These are phyloP conservation scores for Metschnikowia corniflorae DNA, from an alignment of 805 yeast genomes.

Conservation along the genomic window DNA sequence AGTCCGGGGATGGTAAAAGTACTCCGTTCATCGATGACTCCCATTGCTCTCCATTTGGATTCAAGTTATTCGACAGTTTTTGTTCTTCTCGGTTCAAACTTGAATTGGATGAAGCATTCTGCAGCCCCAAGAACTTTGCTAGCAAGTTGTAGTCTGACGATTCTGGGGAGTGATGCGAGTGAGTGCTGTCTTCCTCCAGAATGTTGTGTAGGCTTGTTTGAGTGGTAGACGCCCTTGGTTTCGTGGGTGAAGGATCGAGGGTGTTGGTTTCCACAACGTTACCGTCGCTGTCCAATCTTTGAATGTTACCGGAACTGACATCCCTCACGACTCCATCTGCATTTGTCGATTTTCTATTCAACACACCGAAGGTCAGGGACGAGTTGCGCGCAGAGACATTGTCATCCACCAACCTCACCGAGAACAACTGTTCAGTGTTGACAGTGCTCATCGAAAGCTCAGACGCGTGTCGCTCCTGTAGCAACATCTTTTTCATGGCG, in stretches of 20 bases:
- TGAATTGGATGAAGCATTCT: constrained; percentile 4
- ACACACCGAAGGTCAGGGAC: not conserved
- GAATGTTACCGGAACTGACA: constrained; percentile 35
- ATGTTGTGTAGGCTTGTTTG: constrained; percentile 12
- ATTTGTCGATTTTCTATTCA: not conserved
- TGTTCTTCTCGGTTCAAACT: not conserved
- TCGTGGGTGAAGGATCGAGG: constrained; percentile 1
- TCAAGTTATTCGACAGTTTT: not conserved
- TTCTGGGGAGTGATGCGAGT: constrained; percentile 12
- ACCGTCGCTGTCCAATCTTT: constrained; percentile 44
- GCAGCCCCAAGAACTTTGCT: constrained; percentile 16
- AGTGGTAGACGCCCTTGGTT: constrained; percentile 14
- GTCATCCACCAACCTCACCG: constrained; percentile 72
- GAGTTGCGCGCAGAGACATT: constrained; percentile 29
- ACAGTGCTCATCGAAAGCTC: constrained; percentile 76
- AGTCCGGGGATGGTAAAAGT: constrained; percentile 11
- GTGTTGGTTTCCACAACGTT: constrained; percentile 29
- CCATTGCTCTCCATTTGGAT: constrained; percentile 18
- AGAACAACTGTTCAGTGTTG: constrained; percentile 77
- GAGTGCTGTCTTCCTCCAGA: constrained; percentile 14
- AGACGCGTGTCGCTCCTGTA: constrained; percentile 33
- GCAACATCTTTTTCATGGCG: constrained; percentile 18
- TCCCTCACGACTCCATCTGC: constrained; percentile 12
- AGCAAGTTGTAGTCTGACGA: constrained; percentile 17
- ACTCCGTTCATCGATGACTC: constrained; percentile 4